Evolutionary conservation across 306 rosid genomes (phyloP).

Genomic region (Cajanus cajan): DNA sequence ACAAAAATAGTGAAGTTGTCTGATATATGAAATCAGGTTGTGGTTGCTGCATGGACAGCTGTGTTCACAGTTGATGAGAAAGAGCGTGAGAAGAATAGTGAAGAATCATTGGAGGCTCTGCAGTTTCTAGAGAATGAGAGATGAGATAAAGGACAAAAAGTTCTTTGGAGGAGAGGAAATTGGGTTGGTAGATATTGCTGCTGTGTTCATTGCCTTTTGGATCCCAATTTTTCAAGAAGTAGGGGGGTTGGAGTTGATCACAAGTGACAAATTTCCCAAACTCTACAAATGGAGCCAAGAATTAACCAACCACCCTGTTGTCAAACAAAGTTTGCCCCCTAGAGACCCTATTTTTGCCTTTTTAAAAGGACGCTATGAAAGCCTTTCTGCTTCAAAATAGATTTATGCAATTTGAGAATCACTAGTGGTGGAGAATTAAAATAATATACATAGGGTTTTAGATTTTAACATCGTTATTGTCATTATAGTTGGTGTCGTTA

Average conservation of each 20-base stretch:
- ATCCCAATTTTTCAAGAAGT: background rate
- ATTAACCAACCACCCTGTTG: constrained; percentile 17
- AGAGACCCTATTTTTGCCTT: constrained; percentile 30
- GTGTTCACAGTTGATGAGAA: background rate
- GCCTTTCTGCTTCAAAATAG: constrained; percentile 8
- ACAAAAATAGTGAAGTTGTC: background rate
- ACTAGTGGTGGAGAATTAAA: too few relatives aligned
- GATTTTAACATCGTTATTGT: too few relatives aligned
- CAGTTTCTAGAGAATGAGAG: constrained; percentile 44
- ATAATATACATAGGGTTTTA: too few relatives aligned
- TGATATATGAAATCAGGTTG: constrained; percentile 14
- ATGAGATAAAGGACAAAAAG: constrained; percentile 45
- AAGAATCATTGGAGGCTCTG: constrained; percentile 37
- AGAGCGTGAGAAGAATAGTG: constrained; percentile 35
- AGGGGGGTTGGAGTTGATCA: background rate
- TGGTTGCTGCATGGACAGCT: constrained; percentile 28
- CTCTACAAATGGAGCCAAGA: constrained; percentile 48
- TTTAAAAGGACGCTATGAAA: background rate
- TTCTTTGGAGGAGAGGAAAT: constrained; percentile 59
- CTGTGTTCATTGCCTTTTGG: constrained; percentile 1
- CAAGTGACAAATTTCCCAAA: constrained; percentile 42
- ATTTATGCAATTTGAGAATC: background rate
- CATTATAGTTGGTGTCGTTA: too few relatives aligned
- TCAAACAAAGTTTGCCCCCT: constrained; percentile 38
- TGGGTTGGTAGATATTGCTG: constrained; percentile 36